Conservation (phyloP, 441 rosid genomes). For the Daphne laureola region DNA sequence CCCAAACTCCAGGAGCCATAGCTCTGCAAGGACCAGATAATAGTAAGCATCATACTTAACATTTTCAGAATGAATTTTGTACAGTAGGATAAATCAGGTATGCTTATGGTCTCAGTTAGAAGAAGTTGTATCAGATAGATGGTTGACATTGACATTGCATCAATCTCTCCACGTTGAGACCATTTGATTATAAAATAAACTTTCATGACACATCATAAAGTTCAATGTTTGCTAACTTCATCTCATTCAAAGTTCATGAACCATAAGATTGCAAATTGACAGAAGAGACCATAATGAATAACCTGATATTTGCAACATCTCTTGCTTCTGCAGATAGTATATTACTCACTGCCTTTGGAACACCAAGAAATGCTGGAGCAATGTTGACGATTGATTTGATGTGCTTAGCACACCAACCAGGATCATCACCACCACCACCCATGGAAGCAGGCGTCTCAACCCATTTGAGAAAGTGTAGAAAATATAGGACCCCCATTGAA, state of each 20-base stretch:
- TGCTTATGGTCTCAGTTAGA: too few relatives aligned
- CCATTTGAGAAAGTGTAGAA: constrained; percentile 77
- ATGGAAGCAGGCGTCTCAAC: constrained; percentile 49
- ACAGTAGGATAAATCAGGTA: too few relatives aligned
- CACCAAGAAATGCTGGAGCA: constrained; percentile 53
- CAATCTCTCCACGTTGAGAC: too few relatives aligned
- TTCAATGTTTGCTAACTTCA: background rate
- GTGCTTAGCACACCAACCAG: constrained; percentile 58
- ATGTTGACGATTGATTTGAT: constrained; percentile 62
- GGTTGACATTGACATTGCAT: too few relatives aligned
- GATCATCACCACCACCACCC: constrained; percentile 56
- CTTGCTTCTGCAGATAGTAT: constrained; percentile 49
- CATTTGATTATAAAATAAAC: background rate
- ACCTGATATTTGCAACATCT: constrained; percentile 49
- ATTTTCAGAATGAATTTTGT: too few relatives aligned
- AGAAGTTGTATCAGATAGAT: too few relatives aligned
- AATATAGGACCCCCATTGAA: constrained; percentile 66
- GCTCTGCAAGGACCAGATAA: constrained; percentile 27
- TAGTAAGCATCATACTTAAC: background rate
- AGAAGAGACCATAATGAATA: constrained; percentile 11
- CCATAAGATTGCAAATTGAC: background rate
- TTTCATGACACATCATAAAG: background rate
- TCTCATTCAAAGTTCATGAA: background rate
- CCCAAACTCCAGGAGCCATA: constrained; percentile 35
- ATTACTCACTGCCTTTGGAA: constrained; percentile 49